Evolutionary conservation across 1,284 basidiomycete genomes (phyloP), one percentile per base, ranked within the genome.

Genomic region (Microbotryum scabiosae): DNA sequence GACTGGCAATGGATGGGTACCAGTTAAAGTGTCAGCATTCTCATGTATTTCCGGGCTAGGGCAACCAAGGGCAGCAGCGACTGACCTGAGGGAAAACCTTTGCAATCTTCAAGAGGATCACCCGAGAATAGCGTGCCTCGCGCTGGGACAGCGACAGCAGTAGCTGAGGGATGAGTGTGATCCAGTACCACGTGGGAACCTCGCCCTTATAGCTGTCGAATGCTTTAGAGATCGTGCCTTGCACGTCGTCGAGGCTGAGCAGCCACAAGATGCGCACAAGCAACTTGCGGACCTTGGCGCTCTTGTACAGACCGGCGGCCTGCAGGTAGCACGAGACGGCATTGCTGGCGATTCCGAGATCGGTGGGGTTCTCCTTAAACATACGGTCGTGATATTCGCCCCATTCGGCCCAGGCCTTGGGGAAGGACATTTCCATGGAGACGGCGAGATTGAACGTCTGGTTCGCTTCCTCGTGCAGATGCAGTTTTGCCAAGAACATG

Each of bases 371-470:
- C 57, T 92, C 88, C 62, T 79, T 76, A 82, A 96, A 97, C 79
- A 92, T 84, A 56, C 85, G 84, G 76, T 99, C 96, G 72, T 88
- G 94, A 77, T 84, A 97, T 69, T 87, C 84, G 53, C 94, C 96
- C 96, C 94, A 99, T 73, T 97, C 92, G 8, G 90, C 91, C 97
- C 96, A 99, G 4, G 92, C 91, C 77, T 97, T 98, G 0, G 94
- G 85, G 73, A 97, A 85, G 62, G 81, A 82, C 83, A 97, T 87
- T 74, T 99, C 97, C 76, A 97, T 85, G 75, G 97, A 91, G 45
- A 98, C 90, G 43, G 93, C 93, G 75, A 90, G 88, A 14, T 88
- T 88, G 75, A 98, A 98, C 28, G 93, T 90, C 58, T 83, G 80
- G 69, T 90, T 93, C 43, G 96, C 93, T 25, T 98, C 94, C 18